Evolutionary conservation across 306 rosid genomes (phyloP).

Genomic region (Acacia acuminata): DNA sequence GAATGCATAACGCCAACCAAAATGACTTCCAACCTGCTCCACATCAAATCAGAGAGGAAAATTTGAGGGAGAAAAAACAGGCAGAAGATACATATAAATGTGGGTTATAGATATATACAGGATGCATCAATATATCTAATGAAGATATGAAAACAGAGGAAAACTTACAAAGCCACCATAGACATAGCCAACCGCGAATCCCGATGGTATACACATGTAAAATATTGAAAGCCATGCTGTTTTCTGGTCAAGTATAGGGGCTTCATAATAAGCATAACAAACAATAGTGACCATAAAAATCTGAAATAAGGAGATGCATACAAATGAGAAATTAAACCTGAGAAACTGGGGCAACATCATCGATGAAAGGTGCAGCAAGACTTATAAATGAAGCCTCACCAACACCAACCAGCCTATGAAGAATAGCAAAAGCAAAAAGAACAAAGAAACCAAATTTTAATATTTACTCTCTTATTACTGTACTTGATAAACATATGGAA

Average conservation of each 20-base stretch:
- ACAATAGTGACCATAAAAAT: constrained; percentile 10
- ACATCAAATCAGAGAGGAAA: constrained; percentile 13
- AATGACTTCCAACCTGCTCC: constrained; percentile 65
- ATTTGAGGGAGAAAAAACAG: not conserved
- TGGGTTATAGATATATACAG: constrained; percentile 2
- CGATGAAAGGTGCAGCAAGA: constrained; percentile 98
- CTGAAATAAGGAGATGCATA: constrained; percentile 13
- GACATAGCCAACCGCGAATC: constrained; percentile 85
- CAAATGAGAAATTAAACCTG: constrained; percentile 56
- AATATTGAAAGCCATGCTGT: constrained; percentile 78
- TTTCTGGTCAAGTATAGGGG: constrained; percentile 52
- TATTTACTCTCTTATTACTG: not conserved
- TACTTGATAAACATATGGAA: constrained; percentile 19
- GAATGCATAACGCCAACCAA: constrained; percentile 86
- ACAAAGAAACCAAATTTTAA: constrained; percentile 1
- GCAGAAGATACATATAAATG: not conserved
- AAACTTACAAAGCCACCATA: constrained; percentile 86
- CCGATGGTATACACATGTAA: constrained; percentile 92
- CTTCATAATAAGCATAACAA: constrained; percentile 4
- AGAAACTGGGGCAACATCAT: constrained; percentile 79
- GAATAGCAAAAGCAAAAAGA: constrained; percentile 13
- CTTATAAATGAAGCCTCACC: constrained; percentile 98
- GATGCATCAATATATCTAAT: not conserved
- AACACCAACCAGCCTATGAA: constrained; percentile 80
- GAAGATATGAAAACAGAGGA: constrained; percentile 27